These are phyloP conservation scores for Fusarium nematophilum DNA, from an alignment of 2,329 filamentous ascomycete genomes.

Conservation along the genomic window DNA sequence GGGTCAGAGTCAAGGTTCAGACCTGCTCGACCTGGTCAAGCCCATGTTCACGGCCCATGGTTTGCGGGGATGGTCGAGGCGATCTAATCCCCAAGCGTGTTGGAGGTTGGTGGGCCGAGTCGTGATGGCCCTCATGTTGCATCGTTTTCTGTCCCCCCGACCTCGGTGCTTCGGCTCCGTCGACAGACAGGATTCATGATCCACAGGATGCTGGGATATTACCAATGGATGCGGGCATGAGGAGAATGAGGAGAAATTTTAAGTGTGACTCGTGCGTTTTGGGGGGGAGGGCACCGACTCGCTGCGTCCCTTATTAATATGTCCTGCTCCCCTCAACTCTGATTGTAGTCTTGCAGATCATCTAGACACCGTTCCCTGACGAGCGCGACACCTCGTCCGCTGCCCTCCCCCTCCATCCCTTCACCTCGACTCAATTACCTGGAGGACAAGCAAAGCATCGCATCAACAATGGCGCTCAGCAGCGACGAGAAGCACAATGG, in stretches of 20 bases:
- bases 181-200: slow-evolving; percentile 5
- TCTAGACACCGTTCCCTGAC: not conserved
- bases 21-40: slow-evolving; percentile 19
- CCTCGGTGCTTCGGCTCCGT: slow-evolving; percentile 37
- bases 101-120: slow-evolving; percentile 13
- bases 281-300: no score
- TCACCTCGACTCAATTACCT: not conserved
- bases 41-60: slow-evolving; percentile 11
- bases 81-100: slow-evolving; percentile 10
- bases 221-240: slow-evolving; percentile 3
- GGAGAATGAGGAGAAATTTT: not conserved
- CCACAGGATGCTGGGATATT: slow-evolving; percentile 23
- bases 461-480: slow-evolving; percentile 31
- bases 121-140: slow-evolving; percentile 11
- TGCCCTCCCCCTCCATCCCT: not conserved
- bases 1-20: not conserved
- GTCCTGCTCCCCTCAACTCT: not conserved
- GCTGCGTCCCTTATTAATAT: not conserved
- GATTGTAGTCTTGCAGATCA: slow-evolving; percentile 23
- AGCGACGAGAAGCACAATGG: slow-evolving; percentile 33
- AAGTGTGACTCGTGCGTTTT: slow-evolving; percentile 17
- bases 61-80: slow-evolving; percentile 22
- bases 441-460: not conserved
- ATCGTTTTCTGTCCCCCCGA: slow-evolving; percentile 19
- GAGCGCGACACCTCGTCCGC: not conserved